Evolutionary conservation across 306 rosid species (phyloP).

Genomic region (Ammopiptanthus mongolicus): DNA sequence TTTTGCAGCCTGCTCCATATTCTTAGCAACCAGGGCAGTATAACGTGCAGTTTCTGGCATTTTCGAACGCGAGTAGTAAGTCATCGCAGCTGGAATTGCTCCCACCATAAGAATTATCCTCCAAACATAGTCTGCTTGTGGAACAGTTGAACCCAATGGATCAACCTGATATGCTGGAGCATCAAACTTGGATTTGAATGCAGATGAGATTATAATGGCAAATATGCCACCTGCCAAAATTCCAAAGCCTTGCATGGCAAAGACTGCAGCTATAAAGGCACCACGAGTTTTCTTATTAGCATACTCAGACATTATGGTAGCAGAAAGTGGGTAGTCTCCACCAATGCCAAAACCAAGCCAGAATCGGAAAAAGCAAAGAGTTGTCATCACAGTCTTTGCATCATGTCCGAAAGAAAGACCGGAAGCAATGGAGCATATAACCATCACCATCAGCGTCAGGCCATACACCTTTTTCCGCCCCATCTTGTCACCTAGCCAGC

Average conservation of each 20-base stretch:
- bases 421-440: conserved; percentile 54
- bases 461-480: conserved; percentile 72
- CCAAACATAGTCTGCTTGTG: conserved; percentile 67
- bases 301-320: conserved; percentile 80
- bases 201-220: conserved; percentile 38
- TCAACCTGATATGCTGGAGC: conserved; percentile 40
- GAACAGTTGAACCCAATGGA: conserved; percentile 47
- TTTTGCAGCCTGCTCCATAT: conserved; percentile 45
- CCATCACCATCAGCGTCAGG: conserved; percentile 69
- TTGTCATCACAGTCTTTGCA: conserved; percentile 49
- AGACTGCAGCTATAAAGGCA: conserved; percentile 70
- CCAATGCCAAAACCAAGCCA: conserved; percentile 88
- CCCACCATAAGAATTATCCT: conserved; percentile 64
- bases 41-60: conserved; percentile 87
- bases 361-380: conserved; percentile 72
- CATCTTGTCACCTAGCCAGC: conserved; percentile 80
- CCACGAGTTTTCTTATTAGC: conserved; percentile 78
- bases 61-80: conserved; percentile 59
- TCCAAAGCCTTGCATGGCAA: conserved; percentile 88
- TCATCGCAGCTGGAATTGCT: conserved; percentile 62
- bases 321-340: conserved; percentile 80
- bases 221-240: conserved; percentile 65
- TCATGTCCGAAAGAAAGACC: conserved; percentile 64
- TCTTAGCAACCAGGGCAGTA: conserved; percentile 68
- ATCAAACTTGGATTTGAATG: conserved; percentile 37